phyloP scores from a whole-genome alignment of 768 basidiomycete genomes.

The Leccinum imitatum region DNA sequence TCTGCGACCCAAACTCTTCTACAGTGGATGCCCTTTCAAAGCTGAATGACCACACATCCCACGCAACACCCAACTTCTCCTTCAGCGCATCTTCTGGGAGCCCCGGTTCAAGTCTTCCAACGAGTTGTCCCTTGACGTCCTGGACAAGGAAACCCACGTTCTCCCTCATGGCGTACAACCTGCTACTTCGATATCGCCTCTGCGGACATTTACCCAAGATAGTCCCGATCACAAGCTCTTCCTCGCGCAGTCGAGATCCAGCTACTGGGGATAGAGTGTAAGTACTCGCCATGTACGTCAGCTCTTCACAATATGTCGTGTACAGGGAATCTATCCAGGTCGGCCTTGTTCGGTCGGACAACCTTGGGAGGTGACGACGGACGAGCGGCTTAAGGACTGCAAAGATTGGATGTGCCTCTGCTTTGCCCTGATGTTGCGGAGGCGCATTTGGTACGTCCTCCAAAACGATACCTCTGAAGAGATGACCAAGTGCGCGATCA shows the following conservation, averaged over 20 bases:
- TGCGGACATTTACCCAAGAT: conserved; percentile 72
- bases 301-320: conserved; percentile 55
- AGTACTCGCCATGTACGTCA: conserved; percentile 67
- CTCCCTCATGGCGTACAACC: conserved; percentile 61
- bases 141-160: conserved; percentile 53
- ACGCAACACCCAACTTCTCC: conserved; percentile 49
- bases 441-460: conserved; percentile 31
- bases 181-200: conserved; percentile 55
- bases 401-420: conserved; percentile 34
- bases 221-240: conserved; percentile 72
- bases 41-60: conserved; percentile 65
- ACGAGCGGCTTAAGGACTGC: conserved; percentile 23
- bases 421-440: conserved; percentile 10
- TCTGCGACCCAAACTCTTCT: conserved; percentile 51
- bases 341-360: not conserved
- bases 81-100: conserved; percentile 31
- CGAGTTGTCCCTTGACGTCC: conserved; percentile 43
- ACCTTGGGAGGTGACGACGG: conserved; percentile 17
- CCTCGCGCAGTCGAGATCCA: conserved; percentile 59
- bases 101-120: conserved; percentile 28
- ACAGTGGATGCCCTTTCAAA: conserved; percentile 34
- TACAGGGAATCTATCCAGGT: conserved; percentile 20
- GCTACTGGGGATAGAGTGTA: conserved; percentile 62
- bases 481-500: conserved; percentile 62
- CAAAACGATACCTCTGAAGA: conserved; percentile 64